A percentile compares a stretch with the other conserved stretches of the same genome.
Conservation (phyloP, 352 stramenopile species). For the Paralagenidium karlingii region DNA sequence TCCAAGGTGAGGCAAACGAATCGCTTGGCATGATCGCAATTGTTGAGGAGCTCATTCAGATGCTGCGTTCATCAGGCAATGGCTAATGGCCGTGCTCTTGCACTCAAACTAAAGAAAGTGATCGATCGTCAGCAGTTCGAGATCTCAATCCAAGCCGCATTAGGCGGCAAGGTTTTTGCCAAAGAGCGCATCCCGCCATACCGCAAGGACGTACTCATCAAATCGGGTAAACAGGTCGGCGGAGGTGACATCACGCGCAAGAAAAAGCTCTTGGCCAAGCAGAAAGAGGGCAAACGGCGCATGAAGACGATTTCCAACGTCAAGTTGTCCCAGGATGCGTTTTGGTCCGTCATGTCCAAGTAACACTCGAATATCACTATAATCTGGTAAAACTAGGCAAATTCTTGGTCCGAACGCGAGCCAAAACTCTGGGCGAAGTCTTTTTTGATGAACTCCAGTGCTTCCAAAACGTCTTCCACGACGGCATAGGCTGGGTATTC, state of each 20-base stretch:
- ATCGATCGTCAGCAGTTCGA: conserved; percentile 98
- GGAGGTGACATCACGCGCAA: conserved; percentile 96
- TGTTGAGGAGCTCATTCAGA: not conserved
- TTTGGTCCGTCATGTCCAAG: conserved; percentile 95
- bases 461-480: conserved; percentile 51
- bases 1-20: conserved; percentile 62
- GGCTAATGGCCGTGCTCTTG: conserved; percentile 77
- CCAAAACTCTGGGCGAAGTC: conserved; percentile 57
- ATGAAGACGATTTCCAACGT: conserved; percentile 96
- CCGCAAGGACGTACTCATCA: conserved; percentile 94
- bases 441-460: conserved; percentile 63
- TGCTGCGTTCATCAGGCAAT: conserved; percentile 21
- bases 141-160: conserved; percentile 96
- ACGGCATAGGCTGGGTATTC: conserved; percentile 52
- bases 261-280: conserved; percentile 98
- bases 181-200: conserved; percentile 94
- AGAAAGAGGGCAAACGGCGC: conserved; percentile 98
- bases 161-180: conserved; percentile 93
- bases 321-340: conserved; percentile 93
- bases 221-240: conserved; percentile 92
- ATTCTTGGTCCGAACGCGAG: too few species aligned
- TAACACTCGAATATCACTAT: too few species aligned
- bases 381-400: too few species aligned
- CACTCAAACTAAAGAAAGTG: conserved; percentile 93
- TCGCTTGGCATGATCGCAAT: not conserved